A percentile compares a stretch with the other conserved stretches of the same genome.
Evolutionary conservation across 2,329 filamentous ascomycete genomes (phyloP).

Genomic region (Pseudocercospora vitis): DNA sequence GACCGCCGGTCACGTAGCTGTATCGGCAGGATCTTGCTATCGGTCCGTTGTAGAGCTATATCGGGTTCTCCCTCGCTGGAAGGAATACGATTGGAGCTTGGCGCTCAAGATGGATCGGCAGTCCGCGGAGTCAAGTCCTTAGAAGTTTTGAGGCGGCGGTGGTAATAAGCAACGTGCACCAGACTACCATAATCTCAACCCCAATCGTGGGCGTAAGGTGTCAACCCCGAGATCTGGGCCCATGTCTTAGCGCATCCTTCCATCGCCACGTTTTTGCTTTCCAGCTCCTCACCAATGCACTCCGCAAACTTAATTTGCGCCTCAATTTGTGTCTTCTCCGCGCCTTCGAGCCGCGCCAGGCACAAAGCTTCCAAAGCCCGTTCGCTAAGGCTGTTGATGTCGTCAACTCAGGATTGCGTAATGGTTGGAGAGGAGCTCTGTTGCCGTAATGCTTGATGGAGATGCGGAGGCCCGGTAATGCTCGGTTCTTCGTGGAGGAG

Average conservation of each 20-base stretch:
- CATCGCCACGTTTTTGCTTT: conserved; percentile 2
- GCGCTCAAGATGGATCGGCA: too few species aligned
- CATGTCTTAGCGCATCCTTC: conserved; percentile 6
- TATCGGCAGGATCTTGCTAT: neutral
- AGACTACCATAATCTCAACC: too few species aligned
- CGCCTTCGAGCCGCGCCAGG: neutral
- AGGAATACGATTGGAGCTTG: too few species aligned
- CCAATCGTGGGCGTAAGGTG: neutral
- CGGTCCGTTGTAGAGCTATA: too few species aligned
- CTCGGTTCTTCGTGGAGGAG: conserved; percentile 2
- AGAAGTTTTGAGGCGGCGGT: too few species aligned
- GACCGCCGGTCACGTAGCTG: neutral
- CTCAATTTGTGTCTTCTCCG: neutral
- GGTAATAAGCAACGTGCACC: too few species aligned
- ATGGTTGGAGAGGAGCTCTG: neutral
- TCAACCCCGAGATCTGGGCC: neutral
- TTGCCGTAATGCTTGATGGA: neutral
- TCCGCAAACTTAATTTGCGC: conserved; percentile 7
- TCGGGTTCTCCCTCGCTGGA: too few species aligned
- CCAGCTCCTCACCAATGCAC: neutral
- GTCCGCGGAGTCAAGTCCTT: too few species aligned
- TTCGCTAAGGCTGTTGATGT: neutral
- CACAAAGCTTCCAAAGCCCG: neutral
- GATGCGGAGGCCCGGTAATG: neutral
- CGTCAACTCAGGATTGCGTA: neutral